Evolutionary conservation across 805 yeast species (phyloP), one percentile per base, ranked within the genome.

Genomic region (Blastobotrys attinorum): DNA sequence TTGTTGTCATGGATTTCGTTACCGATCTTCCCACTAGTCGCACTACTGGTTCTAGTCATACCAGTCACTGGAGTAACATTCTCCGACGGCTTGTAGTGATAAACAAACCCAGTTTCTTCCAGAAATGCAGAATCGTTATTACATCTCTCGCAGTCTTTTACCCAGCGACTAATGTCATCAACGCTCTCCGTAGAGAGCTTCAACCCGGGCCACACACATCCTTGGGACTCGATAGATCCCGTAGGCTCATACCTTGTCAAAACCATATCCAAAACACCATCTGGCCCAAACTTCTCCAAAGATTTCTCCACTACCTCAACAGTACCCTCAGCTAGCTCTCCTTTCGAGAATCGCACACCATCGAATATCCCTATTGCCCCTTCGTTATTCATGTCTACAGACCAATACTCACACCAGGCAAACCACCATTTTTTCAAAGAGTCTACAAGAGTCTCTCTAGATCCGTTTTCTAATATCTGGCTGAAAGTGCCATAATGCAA

Each of bases 401-500:
- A 34, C 59, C 60, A 57, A n/a, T 38, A 44, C 10, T 40, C 31
- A n/a, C 42, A 42, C 40, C 53, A 48, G 7, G 50, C 51, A 22
- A 22, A 43, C 56, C 56, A 56, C 53, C 57, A 56, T 2, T 52
- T 44, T 10, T 37, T 40, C 18, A 53, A 34, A 7, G 7, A 6
- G 4, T 43, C 48, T 16, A 40, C 39, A 17, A 47, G 31, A 1
- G 25, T 31, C 5, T 36, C 42, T 4, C 49, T 40, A 7, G 43
- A 25, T 2, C 20, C 20, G 1, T 31, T 16, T 8, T 21, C 39
- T 32, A 38, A n/a, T n/a, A 40, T 47, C 7, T 22, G n/a, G 7
- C 39, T 41, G 23, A 66, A 37, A 5, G 60, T 44, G 3, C 69
- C 69, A 45, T 58, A 49, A 39, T 65, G 61, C 15, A 69, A 47